phyloP scores from a whole-genome alignment of 1,284 basidiomycete species.

The Malassezia globosa region DNA sequence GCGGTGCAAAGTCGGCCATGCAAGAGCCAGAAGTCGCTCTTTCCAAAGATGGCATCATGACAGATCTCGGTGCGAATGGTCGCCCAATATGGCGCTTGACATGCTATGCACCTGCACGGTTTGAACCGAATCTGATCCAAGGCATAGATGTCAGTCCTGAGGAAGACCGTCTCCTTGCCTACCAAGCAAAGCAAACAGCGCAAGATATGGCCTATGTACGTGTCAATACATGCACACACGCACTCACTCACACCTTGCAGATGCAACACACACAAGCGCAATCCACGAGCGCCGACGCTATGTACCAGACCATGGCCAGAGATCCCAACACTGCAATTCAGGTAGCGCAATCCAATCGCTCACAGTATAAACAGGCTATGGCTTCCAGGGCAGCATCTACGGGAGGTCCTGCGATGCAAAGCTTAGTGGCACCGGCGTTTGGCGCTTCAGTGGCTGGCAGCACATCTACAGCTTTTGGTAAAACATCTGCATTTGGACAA shows the following conservation, averaged over 20 bases:
- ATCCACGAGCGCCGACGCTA: neutral
- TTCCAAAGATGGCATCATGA: constrained; percentile 11
- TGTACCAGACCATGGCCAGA: constrained; percentile 4
- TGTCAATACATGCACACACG: neutral
- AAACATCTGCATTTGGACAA: constrained; percentile 2
- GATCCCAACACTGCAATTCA: constrained; percentile 9
- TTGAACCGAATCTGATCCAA: constrained; percentile 16
- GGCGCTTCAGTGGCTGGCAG: neutral
- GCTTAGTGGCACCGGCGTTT: neutral
- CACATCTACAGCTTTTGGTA: neutral
- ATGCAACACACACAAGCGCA: constrained; percentile 8
- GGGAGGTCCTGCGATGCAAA: too few relatives aligned
- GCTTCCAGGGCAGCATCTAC: too few relatives aligned
- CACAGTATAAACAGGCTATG: neutral
- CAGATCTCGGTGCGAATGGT: constrained; percentile 13
- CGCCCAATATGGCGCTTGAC: constrained; percentile 16
- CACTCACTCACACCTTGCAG: neutral
- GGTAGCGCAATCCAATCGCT: constrained; percentile 8
- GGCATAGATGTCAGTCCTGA: constrained; percentile 15
- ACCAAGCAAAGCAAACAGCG: constrained; percentile 8
- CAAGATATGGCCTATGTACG: constrained; percentile 11
- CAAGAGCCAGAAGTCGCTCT: constrained; percentile 15
- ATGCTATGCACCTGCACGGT: constrained; percentile 12
- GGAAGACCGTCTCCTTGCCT: constrained; percentile 13
- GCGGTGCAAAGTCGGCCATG: neutral